Evolutionary conservation across 1,284 basidiomycete genomes (phyloP), one percentile per base, ranked within the genome.

Genomic region (Exobasidium cylindrosporum): DNA sequence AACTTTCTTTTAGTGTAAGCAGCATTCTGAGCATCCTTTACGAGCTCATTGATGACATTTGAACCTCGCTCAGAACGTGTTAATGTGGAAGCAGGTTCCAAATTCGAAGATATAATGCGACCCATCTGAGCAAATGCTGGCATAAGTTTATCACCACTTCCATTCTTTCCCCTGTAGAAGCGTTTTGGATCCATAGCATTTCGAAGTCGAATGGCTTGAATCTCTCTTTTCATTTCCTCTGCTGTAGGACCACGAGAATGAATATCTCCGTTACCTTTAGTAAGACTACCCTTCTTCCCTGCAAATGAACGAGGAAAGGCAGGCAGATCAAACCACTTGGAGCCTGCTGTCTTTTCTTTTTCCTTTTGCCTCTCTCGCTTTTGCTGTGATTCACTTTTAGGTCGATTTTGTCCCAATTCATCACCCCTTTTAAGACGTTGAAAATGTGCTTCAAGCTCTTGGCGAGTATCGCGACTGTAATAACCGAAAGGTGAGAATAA

Each of bases 161-260:
- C 44, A 24, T 28, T 50, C 1, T 69, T 65, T 4, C 72, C 72
- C 26, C 74, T 93, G 83, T 97, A 94, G 83, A 97, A 97, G 32
- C 93, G 85, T 81, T 97, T 98, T 5, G 95, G 94, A 77, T 98
- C 95, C 35, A 98, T 85, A 61, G 93, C 89, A 78, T 95, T 95
- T 53, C 90, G 87, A 57, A 98, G 83, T 24, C 92, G 87, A 57
- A 97, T 83, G 1, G 95, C 92, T 80, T 97, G 92, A 35, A 97
- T 90, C 82, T 98, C 94, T 61, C 90, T 87, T 74, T 92, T 85
- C 67, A 97, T 84, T 62, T 77, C 76, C 61, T 89, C 86, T 7
- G 73, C 74, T 7, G 76, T 73, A 3, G 70, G 63, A 2, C 66
- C 64, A 2, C 76, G 62, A 21, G 76, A 72, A 61, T 73, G 68